Conservation (phyloP, 306 rosid species). For the Cucumis hystrix region DNA sequence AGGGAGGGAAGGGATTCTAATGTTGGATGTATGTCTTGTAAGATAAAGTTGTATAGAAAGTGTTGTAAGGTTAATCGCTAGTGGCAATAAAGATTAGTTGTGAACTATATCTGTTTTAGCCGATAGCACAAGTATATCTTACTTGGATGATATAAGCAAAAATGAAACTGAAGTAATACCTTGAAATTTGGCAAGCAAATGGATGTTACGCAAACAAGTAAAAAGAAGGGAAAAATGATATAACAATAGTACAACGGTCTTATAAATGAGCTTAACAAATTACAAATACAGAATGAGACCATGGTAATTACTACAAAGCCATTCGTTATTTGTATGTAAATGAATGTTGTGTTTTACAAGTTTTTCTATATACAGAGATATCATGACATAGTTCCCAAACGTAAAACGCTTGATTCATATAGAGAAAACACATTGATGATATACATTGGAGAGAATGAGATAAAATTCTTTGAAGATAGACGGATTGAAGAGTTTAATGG, state of each 20-base stretch:
- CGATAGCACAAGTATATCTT: background rate
- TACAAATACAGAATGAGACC: background rate
- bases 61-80: background rate
- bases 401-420: background rate
- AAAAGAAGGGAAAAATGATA: background rate
- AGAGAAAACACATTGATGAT: constrained; percentile 11
- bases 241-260: background rate
- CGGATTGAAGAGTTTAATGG: constrained; percentile 9
- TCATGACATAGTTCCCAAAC: background rate
- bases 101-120: background rate
- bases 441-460: constrained; percentile 27
- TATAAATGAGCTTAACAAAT: background rate
- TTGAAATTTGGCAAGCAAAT: too few species aligned
- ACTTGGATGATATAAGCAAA: background rate
- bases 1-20: background rate
- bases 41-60: background rate
- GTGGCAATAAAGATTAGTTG: background rate
- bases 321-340: constrained; percentile 2
- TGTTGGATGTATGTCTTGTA: background rate
- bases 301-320: background rate
- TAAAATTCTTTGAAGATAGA: constrained; percentile 12
- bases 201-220: background rate
- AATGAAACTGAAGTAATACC: background rate
- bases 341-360: background rate
- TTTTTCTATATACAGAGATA: background rate